Conservation (phyloP, 257 asterid genomes). For the Datura wrightii region DNA sequence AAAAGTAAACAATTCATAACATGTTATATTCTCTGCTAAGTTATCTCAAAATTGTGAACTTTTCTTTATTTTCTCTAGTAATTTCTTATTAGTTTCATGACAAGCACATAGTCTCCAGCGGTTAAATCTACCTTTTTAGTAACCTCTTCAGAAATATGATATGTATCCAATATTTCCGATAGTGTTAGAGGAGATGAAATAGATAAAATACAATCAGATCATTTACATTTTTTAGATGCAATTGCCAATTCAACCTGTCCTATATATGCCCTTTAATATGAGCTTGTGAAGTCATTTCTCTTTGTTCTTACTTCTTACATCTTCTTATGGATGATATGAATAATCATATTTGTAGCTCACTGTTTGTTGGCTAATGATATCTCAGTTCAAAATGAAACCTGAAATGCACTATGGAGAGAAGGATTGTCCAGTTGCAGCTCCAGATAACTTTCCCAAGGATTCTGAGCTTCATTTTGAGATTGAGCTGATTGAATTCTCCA, state of each 20-base stretch:
- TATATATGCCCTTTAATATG: conserved; percentile 19
- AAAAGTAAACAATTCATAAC: not conserved
- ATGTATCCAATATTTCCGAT: not conserved
- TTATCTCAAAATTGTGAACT: not conserved
- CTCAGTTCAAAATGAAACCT: conserved; percentile 92
- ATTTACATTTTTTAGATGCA: not conserved
- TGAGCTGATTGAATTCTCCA: conserved; percentile 84
- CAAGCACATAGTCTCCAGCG: not conserved
- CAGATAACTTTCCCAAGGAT: conserved; percentile 88
- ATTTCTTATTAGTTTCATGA: not conserved
- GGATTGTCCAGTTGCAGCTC: conserved; percentile 76
- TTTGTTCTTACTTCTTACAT: not conserved
- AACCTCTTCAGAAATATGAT: not conserved
- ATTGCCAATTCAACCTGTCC: not conserved
- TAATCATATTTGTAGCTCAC: not conserved
- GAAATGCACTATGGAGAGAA: conserved; percentile 93
- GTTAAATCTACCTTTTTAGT: not conserved
- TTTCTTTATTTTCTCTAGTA: not conserved
- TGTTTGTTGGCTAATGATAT: not conserved
- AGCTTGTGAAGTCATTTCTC: conserved; percentile 19
- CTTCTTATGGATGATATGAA: not conserved
- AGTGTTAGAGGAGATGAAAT: not conserved
- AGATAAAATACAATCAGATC: not conserved
- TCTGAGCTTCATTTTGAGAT: conserved; percentile 67
- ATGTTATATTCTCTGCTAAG: not conserved